Percentiles rank a stretch among this genome's conserved stretches.
These are phyloP conservation scores for Rhynchosporium secalis DNA, from an alignment of 2,329 filamentous ascomycete genomes.

Conservation along the genomic window DNA sequence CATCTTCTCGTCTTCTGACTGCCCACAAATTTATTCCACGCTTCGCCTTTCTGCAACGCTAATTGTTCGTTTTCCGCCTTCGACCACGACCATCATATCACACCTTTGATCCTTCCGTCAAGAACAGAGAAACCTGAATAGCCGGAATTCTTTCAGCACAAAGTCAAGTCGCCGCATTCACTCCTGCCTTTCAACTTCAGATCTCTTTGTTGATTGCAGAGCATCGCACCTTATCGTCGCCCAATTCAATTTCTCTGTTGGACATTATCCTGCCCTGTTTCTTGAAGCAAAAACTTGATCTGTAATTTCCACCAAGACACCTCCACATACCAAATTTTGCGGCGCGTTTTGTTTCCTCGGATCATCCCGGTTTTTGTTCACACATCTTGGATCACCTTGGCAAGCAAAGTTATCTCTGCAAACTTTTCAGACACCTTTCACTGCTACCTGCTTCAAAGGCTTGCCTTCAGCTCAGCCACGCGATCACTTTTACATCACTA, in stretches of 20 bases:
- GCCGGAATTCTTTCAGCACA: conserved; percentile 4
- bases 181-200: conserved; percentile 28
- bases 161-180: not conserved
- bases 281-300: conserved; percentile 20
- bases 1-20: not conserved
- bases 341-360: conserved; percentile 33
- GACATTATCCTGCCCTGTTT: conserved; percentile 11
- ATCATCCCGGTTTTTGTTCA: conserved; percentile 29
- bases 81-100: conserved; percentile 13
- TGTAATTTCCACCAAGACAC: conserved; percentile 30
- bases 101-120: conserved; percentile 6
- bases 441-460: conserved; percentile 36
- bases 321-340: not conserved
- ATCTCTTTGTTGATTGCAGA: conserved; percentile 38
- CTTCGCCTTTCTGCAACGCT: conserved; percentile 2
- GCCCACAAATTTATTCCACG: not conserved
- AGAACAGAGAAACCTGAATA: not conserved
- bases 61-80: conserved; percentile 10
- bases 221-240: conserved; percentile 29
- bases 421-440: conserved; percentile 27
- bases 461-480: conserved; percentile 31
- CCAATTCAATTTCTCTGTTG: conserved; percentile 9
- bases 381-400: conserved; percentile 32
- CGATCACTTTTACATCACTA: conserved; percentile 32
- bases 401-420: conserved; percentile 33